Percentiles rank a stretch among this genome's conserved stretches.
Conservation (phyloP, 441 rosid genomes). For the Dalechampia spathulata region DNA sequence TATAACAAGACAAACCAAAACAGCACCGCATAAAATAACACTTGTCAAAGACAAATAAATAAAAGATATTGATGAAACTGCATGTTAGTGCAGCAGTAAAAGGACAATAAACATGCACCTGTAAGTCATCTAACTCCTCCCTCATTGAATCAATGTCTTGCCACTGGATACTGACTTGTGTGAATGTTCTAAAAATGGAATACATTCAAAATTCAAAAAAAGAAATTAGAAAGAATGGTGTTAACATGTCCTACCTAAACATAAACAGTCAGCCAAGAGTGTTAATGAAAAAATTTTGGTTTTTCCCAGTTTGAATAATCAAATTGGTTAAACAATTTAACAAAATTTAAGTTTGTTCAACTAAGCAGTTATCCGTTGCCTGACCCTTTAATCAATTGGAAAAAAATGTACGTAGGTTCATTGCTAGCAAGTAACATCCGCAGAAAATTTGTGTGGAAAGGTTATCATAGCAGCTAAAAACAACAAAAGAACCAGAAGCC, state of each 20-base stretch:
- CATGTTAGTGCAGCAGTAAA: background rate
- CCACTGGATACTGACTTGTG: slow-evolving; percentile 99
- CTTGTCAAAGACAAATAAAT: background rate
- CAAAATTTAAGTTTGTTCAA: too few relatives aligned
- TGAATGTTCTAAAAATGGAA: slow-evolving; percentile 72
- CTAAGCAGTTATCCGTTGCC: too few relatives aligned
- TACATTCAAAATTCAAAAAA: slow-evolving; percentile 7
- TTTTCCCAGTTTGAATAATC: too few relatives aligned
- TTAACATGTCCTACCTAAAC: slow-evolving; percentile 3
- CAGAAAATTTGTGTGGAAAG: background rate
- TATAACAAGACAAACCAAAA: slow-evolving; percentile 9
- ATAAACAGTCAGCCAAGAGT: background rate
- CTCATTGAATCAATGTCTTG: slow-evolving; percentile 99
- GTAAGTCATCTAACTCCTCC: slow-evolving; percentile 97
- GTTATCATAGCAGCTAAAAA: slow-evolving; percentile 2
- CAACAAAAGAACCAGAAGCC: background rate
- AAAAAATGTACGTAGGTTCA: background rate
- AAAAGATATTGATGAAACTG: background rate
- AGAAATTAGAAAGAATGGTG: background rate
- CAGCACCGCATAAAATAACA: background rate
- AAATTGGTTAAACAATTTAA: too few relatives aligned
- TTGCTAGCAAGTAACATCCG: background rate
- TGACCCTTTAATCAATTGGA: background rate
- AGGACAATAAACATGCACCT: slow-evolving; percentile 38
- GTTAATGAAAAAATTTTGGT: background rate